Percentiles rank a stretch among this genome's conserved stretches.
phyloP scores from a whole-genome alignment of 2,329 filamentous ascomycete genomes.

The Whalleya microplaca region DNA sequence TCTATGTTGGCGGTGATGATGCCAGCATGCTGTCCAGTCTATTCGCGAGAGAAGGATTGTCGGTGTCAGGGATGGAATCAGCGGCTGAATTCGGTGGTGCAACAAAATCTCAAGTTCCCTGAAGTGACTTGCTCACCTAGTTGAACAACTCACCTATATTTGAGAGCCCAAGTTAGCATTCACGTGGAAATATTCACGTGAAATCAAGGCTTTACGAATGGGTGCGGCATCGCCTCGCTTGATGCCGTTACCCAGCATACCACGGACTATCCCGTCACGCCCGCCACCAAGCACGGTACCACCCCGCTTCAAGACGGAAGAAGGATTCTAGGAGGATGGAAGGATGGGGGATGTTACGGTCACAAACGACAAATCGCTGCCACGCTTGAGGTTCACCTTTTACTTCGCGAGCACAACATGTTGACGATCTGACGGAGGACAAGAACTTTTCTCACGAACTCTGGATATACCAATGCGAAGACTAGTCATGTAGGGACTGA shows the following conservation, averaged over 20 bases:
- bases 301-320: no score
- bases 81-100: constrained; percentile 19
- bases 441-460: background rate
- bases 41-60: constrained; percentile 5
- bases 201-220: no score
- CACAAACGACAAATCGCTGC: background rate
- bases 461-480: background rate
- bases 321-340: background rate
- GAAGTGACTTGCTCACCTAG: background rate
- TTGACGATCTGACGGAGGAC: background rate
- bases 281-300: no score
- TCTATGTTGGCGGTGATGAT: constrained; percentile 9
- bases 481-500: background rate
- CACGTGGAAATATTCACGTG: no score
- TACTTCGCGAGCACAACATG: background rate
- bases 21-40: constrained; percentile 4
- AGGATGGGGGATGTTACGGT: background rate
- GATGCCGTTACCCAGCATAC: no score
- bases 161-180: background rate
- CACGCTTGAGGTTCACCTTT: background rate
- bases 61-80: constrained; percentile 14
- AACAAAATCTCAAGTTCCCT: constrained; percentile 19
- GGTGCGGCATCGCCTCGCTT: no score
- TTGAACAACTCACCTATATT: background rate
- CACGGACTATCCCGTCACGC: no score